Base-by-base conservation (phyloP, 768 basidiomycete species). In the Pulveroboletus sp. region DNA sequence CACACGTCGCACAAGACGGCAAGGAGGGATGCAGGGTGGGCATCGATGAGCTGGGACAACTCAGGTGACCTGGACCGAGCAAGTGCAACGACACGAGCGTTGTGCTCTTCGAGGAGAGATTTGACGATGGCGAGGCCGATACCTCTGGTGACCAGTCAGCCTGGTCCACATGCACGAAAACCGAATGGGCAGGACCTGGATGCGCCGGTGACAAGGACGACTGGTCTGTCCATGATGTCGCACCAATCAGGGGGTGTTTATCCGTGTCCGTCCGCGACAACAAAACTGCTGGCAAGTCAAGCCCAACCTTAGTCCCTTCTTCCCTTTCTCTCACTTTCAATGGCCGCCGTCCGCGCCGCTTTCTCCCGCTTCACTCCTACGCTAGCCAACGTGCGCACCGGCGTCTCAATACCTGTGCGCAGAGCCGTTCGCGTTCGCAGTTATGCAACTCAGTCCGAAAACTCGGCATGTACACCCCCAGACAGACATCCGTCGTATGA, bases 181-280 rank as follows among this genome's bases (percentile, higher is more conserved):
- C 6, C n/a, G 9, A 31, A 44, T 17, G 51, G n/a, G 17, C 5
- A 9, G 11, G 55, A 88, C 86, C 77, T 89, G 47, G 89, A 93
- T 17, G 89, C 93, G 47, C 94, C 93, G 50, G 93, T 89, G 56
- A 95, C 76, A 47, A 93, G 65, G 30, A 93, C 74, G 46, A 87
- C 80, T 5, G 84, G 82, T 52, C 71, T 76, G 35, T 61, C 12
- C 57, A 68, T 65, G 43, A 68, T 65, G 43, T 32, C 33, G 24
- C 15, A 27, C 40, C 31, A n/a, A 21, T 43, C 49, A 42, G 46
- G 38, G 32, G 1, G 27, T 38, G 12, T 46, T 14, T 46, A 58
- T 54, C 60, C 64, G 65, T 39, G 47, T 66, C 54, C 21, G 52
- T 56, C 64, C 64, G 64, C 28, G 18, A n/a, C 33, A 54, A 32